These are phyloP conservation scores for Ogataea wickerhamii DNA, from an alignment of 805 yeast species.

Conservation along the genomic window DNA sequence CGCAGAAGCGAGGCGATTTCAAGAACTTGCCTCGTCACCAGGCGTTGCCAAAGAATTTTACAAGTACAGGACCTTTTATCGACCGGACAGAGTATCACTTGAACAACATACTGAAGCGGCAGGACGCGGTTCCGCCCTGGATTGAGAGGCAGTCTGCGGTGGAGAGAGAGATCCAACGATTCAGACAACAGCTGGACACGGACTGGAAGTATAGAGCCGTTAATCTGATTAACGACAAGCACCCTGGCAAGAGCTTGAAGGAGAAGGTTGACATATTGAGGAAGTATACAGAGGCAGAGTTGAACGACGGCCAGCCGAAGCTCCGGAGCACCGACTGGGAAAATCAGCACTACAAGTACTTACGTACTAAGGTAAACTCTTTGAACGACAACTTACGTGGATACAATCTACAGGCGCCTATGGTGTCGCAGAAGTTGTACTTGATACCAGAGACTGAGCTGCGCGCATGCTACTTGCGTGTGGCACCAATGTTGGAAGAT, in stretches of 20 bases:
- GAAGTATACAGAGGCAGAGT: conserved; percentile 22
- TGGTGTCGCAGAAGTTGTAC: conserved; percentile 56
- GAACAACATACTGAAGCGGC: conserved; percentile 70
- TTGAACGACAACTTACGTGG: conserved; percentile 52
- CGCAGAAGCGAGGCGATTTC: conserved; percentile 68
- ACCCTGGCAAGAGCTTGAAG: conserved; percentile 19
- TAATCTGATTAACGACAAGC: conserved; percentile 25
- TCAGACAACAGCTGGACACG: conserved; percentile 43
- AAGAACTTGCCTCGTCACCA: conserved; percentile 60
- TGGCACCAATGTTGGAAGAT: conserved; percentile 23
- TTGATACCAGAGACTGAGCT: conserved; percentile 43
- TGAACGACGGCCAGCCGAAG: conserved; percentile 7
- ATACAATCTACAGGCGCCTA: conserved; percentile 62
- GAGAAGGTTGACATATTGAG: conserved; percentile 15
- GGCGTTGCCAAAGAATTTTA: conserved; percentile 41
- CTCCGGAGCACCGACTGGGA: conserved; percentile 38
- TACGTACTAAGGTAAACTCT: conserved; percentile 33
- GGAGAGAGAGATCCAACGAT: conserved; percentile 41
- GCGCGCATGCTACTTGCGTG: conserved; percentile 34
- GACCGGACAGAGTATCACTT: conserved; percentile 74
- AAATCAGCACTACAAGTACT: conserved; percentile 27
- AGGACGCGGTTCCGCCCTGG: conserved; percentile 88
- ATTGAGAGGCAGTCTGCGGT: conserved; percentile 70
- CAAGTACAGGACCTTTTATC: conserved; percentile 48
- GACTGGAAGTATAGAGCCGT: conserved; percentile 38